Percentiles rank a stretch among this genome's conserved stretches.
Conservation (phyloP, 1,284 basidiomycete genomes). For the Wallemia mellicola region DNA sequence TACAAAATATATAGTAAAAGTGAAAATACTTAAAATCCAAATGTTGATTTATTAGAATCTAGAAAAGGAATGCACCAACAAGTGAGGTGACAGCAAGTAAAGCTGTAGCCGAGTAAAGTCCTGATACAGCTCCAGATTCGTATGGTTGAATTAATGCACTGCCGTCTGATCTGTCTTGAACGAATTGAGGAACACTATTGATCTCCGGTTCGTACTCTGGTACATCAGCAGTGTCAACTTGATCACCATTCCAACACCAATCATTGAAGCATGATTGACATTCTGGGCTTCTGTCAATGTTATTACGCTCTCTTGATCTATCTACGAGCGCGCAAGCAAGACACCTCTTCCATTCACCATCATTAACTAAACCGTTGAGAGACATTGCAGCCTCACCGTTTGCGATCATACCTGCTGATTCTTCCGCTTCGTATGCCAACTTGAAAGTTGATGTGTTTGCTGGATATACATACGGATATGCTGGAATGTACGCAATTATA, state of each 20-base stretch:
- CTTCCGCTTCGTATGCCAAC: slow-evolving; percentile 16
- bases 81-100: not conserved
- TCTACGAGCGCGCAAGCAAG: slow-evolving; percentile 19
- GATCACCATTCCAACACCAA: slow-evolving; percentile 11
- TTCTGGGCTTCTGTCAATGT: slow-evolving; percentile 10
- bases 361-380: slow-evolving; percentile 13
- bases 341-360: slow-evolving; percentile 14
- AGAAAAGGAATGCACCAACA: not conserved
- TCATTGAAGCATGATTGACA: slow-evolving; percentile 16
- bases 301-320: slow-evolving; percentile 12
- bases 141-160: not conserved
- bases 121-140: not conserved
- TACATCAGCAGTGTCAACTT: not conserved
- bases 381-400: slow-evolving; percentile 13
- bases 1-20: too few species aligned
- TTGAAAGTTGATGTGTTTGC: slow-evolving; percentile 16
- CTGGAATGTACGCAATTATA: slow-evolving; percentile 18
- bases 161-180: not conserved
- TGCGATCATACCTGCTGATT: slow-evolving; percentile 11
- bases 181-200: not conserved
- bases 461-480: slow-evolving; percentile 19
- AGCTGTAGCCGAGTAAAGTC: not conserved
- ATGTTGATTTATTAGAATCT: not conserved
- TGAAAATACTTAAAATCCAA: not conserved
- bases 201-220: not conserved